Base-by-base conservation (phyloP, 169 alveolate species). In the Plasmodium gonderi region DNA sequence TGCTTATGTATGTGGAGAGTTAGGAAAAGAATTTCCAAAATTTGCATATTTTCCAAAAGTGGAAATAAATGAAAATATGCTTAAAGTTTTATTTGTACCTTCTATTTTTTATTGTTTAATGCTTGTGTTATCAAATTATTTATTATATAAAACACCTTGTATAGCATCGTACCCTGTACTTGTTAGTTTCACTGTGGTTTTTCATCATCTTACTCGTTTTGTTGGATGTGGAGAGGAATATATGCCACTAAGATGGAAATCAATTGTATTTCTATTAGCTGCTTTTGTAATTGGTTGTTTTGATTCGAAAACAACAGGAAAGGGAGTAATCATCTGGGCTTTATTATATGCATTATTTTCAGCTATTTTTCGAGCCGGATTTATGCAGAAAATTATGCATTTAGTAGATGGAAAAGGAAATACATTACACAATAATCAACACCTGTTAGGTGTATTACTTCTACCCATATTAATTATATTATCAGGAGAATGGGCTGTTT, bases 191-290 rank as follows among this genome's bases (percentile, higher is more conserved):
- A 98, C 99, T 2, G 99, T 97, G n/a, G 98, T 97, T 23, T 96
- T 97, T 68, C 99, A 97, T 83, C 99, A 97, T 90, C 97, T 97
- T 36, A 97, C 98, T 76, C 97, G 99, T 67, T 97, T 97, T 82
- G 93, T 97, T 87, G 98, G 98, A 42, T 97, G 99, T 76, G 99
- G 98, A 40, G 98, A 97, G 87, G 98, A 97, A 69, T 97, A 97
- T 95, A 95, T 97, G 97, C 98, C 98, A 3, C 91, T 97, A 95
- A 93, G 99, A 33, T 97, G 98, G 98, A 96, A 96, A 81, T 97
- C 99, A 33, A 96, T 97, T 31, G 97, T 96, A 0, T 81, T 97
- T 85, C 94, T 97, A 81, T 91, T 97, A 64, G 78, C 96, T 26
- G 98, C 98, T 29, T 97, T 97, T 92, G 95, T 97, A 54, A 92